These are phyloP conservation scores for Gigaspora rosea DNA, from an alignment of 192 early-diverging fungal genomes.

Conservation along the genomic window DNA sequence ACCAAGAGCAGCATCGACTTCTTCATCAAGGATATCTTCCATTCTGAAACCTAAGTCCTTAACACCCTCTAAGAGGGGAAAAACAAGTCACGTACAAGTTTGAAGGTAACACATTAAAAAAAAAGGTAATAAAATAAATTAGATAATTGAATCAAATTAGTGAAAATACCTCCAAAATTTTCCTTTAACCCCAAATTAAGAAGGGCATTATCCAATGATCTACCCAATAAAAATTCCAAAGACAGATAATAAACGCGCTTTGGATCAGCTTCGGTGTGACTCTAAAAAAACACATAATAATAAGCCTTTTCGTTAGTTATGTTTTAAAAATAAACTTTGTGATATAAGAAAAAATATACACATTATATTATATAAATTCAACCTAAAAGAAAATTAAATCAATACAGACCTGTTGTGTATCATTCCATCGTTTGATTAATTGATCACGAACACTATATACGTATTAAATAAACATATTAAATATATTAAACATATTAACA, in stretches of 20 bases:
- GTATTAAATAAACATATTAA: background rate
- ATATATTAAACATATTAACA: background rate
- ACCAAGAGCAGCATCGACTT: conserved; percentile 94
- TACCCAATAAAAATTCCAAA: conserved; percentile 94
- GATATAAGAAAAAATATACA: background rate
- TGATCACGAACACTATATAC: conserved; percentile 79
- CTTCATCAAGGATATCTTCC: conserved; percentile 92
- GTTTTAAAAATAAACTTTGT: background rate
- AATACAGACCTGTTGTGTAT: conserved; percentile 79
- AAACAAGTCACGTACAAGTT: background rate
- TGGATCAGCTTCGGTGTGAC: conserved; percentile 73
- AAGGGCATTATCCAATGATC: conserved; percentile 97
- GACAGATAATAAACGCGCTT: conserved; percentile 99
- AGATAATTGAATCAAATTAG: background rate
- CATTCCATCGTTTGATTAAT: conserved; percentile 92
- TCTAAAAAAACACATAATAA: conserved; percentile 35
- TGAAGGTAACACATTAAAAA: background rate
- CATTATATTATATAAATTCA: too few relatives aligned
- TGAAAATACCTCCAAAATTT: conserved; percentile 69
- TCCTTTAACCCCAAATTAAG: conserved; percentile 83
- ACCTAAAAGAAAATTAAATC: too few relatives aligned
- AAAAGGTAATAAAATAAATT: background rate
- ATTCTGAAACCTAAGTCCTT: conserved; percentile 85
- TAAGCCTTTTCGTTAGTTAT: too few relatives aligned
- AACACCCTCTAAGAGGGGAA: conserved; percentile 48